phyloP scores from a whole-genome alignment of 2,329 filamentous ascomycete genomes.

The Penicillium vulpinum region DNA sequence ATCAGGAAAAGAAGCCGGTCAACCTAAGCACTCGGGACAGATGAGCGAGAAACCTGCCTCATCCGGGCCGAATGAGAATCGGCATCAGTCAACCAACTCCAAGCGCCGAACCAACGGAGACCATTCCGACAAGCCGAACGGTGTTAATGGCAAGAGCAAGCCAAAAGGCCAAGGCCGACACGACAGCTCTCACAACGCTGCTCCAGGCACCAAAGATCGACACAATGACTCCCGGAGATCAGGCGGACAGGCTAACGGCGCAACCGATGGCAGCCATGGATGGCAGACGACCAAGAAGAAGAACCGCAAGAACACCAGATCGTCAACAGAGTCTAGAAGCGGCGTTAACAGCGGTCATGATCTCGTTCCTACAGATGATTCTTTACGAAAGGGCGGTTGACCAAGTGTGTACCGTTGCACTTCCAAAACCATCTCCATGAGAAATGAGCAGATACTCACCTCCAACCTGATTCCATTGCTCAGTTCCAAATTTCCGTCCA shows the following conservation, averaged over 20 bases:
- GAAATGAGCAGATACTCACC: background rate
- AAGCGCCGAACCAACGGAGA: slow-evolving; percentile 39
- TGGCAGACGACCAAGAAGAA: slow-evolving; percentile 51
- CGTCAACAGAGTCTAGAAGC: slow-evolving; percentile 33
- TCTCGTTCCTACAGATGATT: slow-evolving; percentile 44
- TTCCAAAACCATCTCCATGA: background rate
- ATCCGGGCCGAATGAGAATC: slow-evolving; percentile 27
- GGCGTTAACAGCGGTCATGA: slow-evolving; percentile 36
- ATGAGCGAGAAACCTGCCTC: slow-evolving; percentile 27
- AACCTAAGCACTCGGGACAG: slow-evolving; percentile 26
- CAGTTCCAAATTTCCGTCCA: background rate
- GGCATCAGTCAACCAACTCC: slow-evolving; percentile 30
- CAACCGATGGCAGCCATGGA: slow-evolving; percentile 28
- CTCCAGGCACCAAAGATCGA: slow-evolving; percentile 30
- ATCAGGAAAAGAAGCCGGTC: slow-evolving; percentile 32
- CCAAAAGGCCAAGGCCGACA: slow-evolving; percentile 32
- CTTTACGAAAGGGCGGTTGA: slow-evolving; percentile 49
- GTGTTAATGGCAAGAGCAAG: slow-evolving; percentile 36
- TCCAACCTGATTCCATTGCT: background rate
- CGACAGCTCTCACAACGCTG: slow-evolving; percentile 25
- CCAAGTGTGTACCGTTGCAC: background rate
- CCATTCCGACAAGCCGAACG: slow-evolving; percentile 36
- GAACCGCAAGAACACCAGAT: slow-evolving; percentile 40
- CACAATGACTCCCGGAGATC: slow-evolving; percentile 32
- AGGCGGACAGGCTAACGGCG: slow-evolving; percentile 27